phyloP scores from a whole-genome alignment of 129 eudicot species.

The Centella asiatica region DNA sequence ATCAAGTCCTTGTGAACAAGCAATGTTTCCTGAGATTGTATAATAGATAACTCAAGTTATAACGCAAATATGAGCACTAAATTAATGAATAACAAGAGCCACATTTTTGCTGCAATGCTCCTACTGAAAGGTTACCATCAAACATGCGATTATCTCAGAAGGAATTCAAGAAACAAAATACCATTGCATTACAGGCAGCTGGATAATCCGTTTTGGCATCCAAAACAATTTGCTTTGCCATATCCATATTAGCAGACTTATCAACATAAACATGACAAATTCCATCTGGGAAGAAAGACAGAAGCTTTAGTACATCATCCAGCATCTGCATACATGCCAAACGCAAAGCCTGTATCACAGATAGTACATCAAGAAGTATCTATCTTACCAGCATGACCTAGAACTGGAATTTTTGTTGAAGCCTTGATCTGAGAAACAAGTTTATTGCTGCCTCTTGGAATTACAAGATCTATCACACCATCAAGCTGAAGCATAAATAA shows the following conservation, averaged over 20 bases:
- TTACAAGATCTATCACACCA: conserved; percentile 97
- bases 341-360: conserved; percentile 10
- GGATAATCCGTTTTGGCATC: conserved; percentile 97
- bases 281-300: conserved; percentile 58
- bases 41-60: conserved; percentile 4
- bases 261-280: conserved; percentile 96
- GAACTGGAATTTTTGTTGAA: conserved; percentile 87
- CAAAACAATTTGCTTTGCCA: conserved; percentile 80
- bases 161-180: conserved; percentile 17
- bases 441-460: conserved; percentile 97
- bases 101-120: neutral
- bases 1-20: conserved; percentile 88
- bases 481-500: conserved; percentile 56
- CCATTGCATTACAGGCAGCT: conserved; percentile 99
- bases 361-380: conserved; percentile 9
- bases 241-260: conserved; percentile 78
- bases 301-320: conserved; percentile 11
- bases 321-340: conserved; percentile 8
- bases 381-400: conserved; percentile 87
- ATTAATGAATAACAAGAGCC: neutral
- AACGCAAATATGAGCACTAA: conserved; percentile 1
- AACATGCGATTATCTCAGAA: neutral
- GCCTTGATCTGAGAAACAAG: conserved; percentile 92
- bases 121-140: neutral
- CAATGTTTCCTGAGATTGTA: conserved; percentile 68